Evolutionary conservation across 1,284 basidiomycete genomes (phyloP), one percentile per base, ranked within the genome.

Genomic region (Cutaneotrichosporon curvatum): DNA sequence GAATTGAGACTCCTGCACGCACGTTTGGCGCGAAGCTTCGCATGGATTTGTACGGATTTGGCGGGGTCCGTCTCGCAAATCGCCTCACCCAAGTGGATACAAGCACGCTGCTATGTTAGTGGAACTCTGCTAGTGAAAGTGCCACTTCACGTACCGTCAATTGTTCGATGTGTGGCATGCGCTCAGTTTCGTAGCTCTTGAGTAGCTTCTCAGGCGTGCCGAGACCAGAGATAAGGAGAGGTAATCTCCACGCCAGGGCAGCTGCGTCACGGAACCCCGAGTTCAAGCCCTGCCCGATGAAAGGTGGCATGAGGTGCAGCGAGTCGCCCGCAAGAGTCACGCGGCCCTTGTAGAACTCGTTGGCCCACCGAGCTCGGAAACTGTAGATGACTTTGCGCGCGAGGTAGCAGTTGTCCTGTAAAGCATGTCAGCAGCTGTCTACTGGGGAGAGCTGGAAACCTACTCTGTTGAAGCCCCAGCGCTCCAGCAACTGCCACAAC

Each of bases 271-370:
- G 48, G 42, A 58, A 55, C 4, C 56, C 56, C 4, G 53, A 55
- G 44, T 58, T 58, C 19, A 58, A 42, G 15, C 56, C 56, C 37
- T 58, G 56, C 10, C 56, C 56, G 36, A 58, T 55, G 42, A 58
- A 58, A 7, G 56, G 56, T 2, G 56, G 53, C 56, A 58, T 58
- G 6, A 51, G 50, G 39, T 55, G 56, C 30, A 53, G 38, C 10
- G 53, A 33, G 37, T 58, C 51, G 16, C 50, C 50, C 4, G 50
- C 56, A 1, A 55, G 44, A 4, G 44, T 23, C 10, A 55, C 48
- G 4, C 56, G 50, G 20, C 41, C 48, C 25, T 53, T 52, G 43
- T 16, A 41, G 38, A 55, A 53, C 25, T 58, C 43, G 40, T 55
- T 41, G 1, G 48, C 50, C 53, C 56, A 55, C 12, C 56, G 45